phyloP scores from a whole-genome alignment of 164 flowering plant species.

The Cinnamomum micranthum region DNA sequence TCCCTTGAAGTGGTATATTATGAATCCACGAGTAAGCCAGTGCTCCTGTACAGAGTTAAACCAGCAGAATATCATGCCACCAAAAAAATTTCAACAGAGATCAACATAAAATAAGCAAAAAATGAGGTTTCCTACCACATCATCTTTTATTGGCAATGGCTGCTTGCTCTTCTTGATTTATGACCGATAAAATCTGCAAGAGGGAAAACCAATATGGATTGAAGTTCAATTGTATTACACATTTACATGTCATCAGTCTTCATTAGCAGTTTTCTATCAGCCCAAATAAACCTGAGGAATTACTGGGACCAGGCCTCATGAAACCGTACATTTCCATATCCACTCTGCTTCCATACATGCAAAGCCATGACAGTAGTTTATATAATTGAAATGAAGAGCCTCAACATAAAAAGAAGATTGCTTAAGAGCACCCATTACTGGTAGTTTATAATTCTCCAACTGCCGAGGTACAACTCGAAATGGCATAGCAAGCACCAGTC shows the following conservation, averaged over 20 bases:
- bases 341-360: background rate
- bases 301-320: background rate
- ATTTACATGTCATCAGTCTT: background rate
- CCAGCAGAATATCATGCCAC: background rate
- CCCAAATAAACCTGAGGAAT: too few relatives aligned
- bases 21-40: background rate
- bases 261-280: too few relatives aligned
- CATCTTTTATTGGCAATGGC: constrained; percentile 8
- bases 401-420: background rate
- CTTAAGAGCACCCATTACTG: background rate
- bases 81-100: background rate
- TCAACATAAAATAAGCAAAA: background rate
- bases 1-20: background rate
- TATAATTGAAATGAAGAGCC: background rate
- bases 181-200: constrained; percentile 44
- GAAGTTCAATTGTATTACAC: background rate
- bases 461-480: too few relatives aligned
- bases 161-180: constrained; percentile 17
- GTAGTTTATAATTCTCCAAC: background rate
- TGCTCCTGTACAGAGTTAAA: background rate
- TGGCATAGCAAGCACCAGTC: too few relatives aligned
- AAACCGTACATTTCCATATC: background rate
- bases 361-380: background rate
- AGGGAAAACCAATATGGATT: background rate
- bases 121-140: background rate